A percentile compares a stretch with the other conserved stretches of the same genome.
These are phyloP conservation scores for Thalassiosira profunda DNA, from an alignment of 108 stramenopile species.

Conservation along the genomic window DNA sequence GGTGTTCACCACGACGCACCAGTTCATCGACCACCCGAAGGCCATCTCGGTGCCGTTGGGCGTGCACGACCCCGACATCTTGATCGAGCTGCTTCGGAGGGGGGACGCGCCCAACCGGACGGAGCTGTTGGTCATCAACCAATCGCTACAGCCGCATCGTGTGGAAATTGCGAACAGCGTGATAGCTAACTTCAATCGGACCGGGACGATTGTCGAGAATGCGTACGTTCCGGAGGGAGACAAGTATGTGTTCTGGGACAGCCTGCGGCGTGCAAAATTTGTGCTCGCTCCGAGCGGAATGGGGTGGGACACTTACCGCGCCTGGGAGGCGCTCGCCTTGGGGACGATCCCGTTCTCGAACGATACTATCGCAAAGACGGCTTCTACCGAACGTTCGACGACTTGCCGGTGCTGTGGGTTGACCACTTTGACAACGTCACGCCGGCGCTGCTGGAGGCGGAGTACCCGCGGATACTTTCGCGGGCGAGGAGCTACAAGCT, in stretches of 20 bases:
- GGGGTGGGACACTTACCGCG: conserved; percentile 61
- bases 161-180: conserved; percentile 23
- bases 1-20: conserved; percentile 53
- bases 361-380: conserved; percentile 48
- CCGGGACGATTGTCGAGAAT: conserved; percentile 20
- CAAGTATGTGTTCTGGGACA: conserved; percentile 18
- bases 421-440: conserved; percentile 52
- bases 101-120: conserved; percentile 8
- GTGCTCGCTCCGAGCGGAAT: conserved; percentile 57
- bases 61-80: neutral
- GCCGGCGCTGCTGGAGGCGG: conserved; percentile 41
- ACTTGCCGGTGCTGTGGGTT: conserved; percentile 61
- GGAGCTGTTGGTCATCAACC: conserved; percentile 46
- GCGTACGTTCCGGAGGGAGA: conserved; percentile 2
- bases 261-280: conserved; percentile 48
- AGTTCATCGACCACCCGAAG: conserved; percentile 52
- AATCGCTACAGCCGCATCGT: conserved; percentile 16
- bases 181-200: conserved; percentile 56
- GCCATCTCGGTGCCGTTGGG: conserved; percentile 57
- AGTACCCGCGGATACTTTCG: conserved; percentile 40
- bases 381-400: conserved; percentile 44
- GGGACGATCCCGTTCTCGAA: conserved; percentile 57
- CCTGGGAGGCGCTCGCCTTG: conserved; percentile 52
- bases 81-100: neutral
- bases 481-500: conserved; percentile 27